These are phyloP conservation scores for Coemansia sp. DNA, from an alignment of 192 early-diverging fungal species.

Conservation along the genomic window DNA sequence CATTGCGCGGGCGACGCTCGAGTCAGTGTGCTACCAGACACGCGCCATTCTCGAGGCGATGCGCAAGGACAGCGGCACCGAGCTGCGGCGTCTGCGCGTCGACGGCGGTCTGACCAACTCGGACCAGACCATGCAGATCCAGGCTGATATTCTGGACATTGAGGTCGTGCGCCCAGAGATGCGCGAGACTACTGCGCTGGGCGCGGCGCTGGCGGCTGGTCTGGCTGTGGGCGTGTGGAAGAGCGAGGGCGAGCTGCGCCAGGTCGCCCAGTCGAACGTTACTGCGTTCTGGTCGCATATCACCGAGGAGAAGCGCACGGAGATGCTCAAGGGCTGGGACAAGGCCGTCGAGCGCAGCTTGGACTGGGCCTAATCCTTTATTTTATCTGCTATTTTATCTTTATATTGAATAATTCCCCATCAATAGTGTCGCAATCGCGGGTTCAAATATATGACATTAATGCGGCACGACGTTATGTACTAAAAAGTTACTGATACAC, in stretches of 20 bases:
- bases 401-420: neutral
- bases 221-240: conserved; percentile 68
- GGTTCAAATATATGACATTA: neutral
- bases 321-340: conserved; percentile 66
- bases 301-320: conserved; percentile 56
- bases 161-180: conserved; percentile 79
- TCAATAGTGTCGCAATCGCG: neutral
- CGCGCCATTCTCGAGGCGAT: conserved; percentile 86
- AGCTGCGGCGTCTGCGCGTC: conserved; percentile 75
- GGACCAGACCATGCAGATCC: conserved; percentile 88
- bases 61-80: conserved; percentile 70
- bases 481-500: too few species aligned
- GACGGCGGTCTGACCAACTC: conserved; percentile 95
- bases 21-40: conserved; percentile 88
- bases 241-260: conserved; percentile 54
- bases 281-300: conserved; percentile 54
- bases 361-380: conserved; percentile 55
- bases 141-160: conserved; percentile 79
- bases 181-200: conserved; percentile 89
- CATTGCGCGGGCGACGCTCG: conserved; percentile 82
- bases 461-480: too few species aligned
- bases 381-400: neutral
- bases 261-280: conserved; percentile 53
- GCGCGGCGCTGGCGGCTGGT: conserved; percentile 87
- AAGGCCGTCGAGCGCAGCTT: conserved; percentile 70